These are phyloP conservation scores for Entomophthora muscae DNA, from an alignment of 371 early-diverging fungal genomes.

Conservation along the genomic window DNA sequence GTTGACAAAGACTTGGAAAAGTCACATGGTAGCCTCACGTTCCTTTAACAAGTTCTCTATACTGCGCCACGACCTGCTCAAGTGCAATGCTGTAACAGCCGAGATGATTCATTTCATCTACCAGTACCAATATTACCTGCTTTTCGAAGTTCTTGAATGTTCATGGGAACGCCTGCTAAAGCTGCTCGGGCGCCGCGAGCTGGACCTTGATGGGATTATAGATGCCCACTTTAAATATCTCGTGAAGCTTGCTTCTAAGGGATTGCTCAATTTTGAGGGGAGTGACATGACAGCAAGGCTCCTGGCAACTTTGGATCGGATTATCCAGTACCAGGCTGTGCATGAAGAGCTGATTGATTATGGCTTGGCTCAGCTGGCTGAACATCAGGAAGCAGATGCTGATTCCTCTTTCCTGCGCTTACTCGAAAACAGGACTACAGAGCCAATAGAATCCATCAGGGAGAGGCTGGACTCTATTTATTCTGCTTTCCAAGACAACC, in stretches of 20 bases:
- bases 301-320: neutral
- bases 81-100: slow-evolving; percentile 39
- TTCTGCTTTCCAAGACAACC: slow-evolving; percentile 21
- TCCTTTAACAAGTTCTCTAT: slow-evolving; percentile 14
- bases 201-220: slow-evolving; percentile 53
- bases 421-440: neutral
- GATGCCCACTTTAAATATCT: slow-evolving; percentile 48
- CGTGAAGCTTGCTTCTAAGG: slow-evolving; percentile 34
- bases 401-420: slow-evolving; percentile 9
- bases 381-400: slow-evolving; percentile 13
- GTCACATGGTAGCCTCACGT: slow-evolving; percentile 34
- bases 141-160: slow-evolving; percentile 77
- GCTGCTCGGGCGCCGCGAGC: slow-evolving; percentile 31
- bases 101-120: slow-evolving; percentile 89
- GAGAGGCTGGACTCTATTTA: slow-evolving; percentile 19
- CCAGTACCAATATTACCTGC: slow-evolving; percentile 75
- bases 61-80: slow-evolving; percentile 29
- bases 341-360: slow-evolving; percentile 18
- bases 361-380: slow-evolving; percentile 1
- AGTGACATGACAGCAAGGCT: slow-evolving; percentile 13
- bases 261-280: slow-evolving; percentile 34
- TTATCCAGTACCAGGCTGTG: slow-evolving; percentile 5
- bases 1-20: slow-evolving; percentile 56
- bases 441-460: slow-evolving; percentile 12
- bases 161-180: slow-evolving; percentile 68